phyloP scores from a whole-genome alignment of 2,329 filamentous ascomycete genomes.

The Apiospora hydei region DNA sequence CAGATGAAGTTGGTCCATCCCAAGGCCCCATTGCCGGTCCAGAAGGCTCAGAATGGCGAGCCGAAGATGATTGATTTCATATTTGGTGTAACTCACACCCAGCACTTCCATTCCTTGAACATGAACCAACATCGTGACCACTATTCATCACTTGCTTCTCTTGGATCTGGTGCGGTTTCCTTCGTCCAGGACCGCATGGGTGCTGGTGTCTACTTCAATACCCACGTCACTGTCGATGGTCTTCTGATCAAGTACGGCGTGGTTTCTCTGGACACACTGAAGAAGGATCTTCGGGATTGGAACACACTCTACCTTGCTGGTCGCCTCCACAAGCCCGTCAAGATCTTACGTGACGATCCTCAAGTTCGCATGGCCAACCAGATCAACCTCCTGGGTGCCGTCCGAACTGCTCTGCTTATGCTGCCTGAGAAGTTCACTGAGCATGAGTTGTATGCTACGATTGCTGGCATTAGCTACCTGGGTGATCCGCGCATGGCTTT shows the following conservation, averaged over 20 bases:
- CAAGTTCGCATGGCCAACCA: constrained; percentile 93
- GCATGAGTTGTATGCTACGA: constrained; percentile 85
- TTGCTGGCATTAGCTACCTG: constrained; percentile 91
- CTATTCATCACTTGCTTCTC: constrained; percentile 83
- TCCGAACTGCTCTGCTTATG: constrained; percentile 87
- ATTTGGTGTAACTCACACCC: constrained; percentile 90
- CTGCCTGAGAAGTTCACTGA: constrained; percentile 87
- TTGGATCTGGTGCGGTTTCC: constrained; percentile 87
- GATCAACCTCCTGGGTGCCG: constrained; percentile 89
- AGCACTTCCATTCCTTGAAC: constrained; percentile 98
- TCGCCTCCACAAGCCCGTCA: constrained; percentile 91
- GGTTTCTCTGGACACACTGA: constrained; percentile 90
- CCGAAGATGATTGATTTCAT: constrained; percentile 99
- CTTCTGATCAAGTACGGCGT: constrained; percentile 98
- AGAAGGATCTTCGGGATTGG: constrained; percentile 87
- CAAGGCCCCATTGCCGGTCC: constrained; percentile 79
- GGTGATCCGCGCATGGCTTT: constrained; percentile 96
- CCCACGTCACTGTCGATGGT: constrained; percentile 92
- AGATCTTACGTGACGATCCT: constrained; percentile 94
- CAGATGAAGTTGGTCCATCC: constrained; percentile 76
- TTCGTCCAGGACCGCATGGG: constrained; percentile 87
- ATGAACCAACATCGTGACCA: constrained; percentile 87
- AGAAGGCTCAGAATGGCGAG: constrained; percentile 83
- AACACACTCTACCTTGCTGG: constrained; percentile 96
- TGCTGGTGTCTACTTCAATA: constrained; percentile 97